Evolutionary conservation across 805 yeast genomes (phyloP).

Genomic region (Schizosaccharomyces japonicus): DNA sequence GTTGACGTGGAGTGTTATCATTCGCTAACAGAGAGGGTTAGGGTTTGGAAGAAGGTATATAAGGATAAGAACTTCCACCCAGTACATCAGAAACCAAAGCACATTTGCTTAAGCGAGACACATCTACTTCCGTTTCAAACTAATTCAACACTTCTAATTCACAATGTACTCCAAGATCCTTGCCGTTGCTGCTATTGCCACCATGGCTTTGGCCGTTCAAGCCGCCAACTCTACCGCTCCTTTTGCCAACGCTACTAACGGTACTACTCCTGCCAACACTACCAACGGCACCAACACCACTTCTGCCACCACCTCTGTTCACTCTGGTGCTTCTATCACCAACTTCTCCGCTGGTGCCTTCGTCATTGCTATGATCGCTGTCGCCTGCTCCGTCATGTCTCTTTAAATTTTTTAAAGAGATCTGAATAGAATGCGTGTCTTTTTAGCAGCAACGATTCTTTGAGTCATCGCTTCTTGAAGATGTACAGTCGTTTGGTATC

Average conservation of each 20-base stretch:
- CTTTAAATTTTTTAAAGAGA: not conserved
- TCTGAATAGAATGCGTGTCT: too few species aligned
- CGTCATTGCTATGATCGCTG: conserved; percentile 3
- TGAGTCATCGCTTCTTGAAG: too few species aligned
- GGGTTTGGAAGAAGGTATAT: too few species aligned
- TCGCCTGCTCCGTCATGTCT: conserved; percentile 4
- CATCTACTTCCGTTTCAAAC: too few species aligned
- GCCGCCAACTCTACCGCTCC: not conserved
- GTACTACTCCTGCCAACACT: not conserved
- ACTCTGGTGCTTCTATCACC: conserved; percentile 1
- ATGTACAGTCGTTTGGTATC: too few species aligned
- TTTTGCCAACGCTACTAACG: not conserved
- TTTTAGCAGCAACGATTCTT: too few species aligned
- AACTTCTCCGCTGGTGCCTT: conserved; percentile 4
- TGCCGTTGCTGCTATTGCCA: conserved; percentile 1
- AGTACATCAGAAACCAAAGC: too few species aligned
- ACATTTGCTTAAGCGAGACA: too few species aligned
- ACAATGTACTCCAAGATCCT: conserved; percentile 1
- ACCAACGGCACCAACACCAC: conserved; percentile 1
- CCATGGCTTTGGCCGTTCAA: conserved; percentile 4
- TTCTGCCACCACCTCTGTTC: not conserved
- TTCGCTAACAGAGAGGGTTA: too few species aligned
- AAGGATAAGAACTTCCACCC: too few species aligned
- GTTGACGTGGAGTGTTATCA: too few species aligned
- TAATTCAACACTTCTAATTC: too few species aligned